Conservation (phyloP, 2,329 filamentous ascomycete genomes). For the Diaporthe sp. region DNA sequence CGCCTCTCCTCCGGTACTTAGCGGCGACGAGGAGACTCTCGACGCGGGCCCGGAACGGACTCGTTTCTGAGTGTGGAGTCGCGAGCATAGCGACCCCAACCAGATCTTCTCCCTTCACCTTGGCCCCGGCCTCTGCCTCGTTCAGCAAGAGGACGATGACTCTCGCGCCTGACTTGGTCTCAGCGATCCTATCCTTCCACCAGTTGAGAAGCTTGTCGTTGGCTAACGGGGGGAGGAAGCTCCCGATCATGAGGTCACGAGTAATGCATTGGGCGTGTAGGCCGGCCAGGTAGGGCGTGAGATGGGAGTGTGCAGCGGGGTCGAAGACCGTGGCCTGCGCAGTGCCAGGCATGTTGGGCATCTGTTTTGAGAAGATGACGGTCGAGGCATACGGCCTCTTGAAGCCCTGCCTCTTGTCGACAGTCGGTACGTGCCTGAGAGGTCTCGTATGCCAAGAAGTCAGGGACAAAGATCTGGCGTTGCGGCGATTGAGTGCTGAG, state of each 20-base stretch:
- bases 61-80: conserved; percentile 68
- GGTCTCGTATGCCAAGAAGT: neutral
- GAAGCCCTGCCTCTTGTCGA: neutral
- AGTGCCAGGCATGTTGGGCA: conserved; percentile 4
- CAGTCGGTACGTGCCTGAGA: neutral
- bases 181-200: conserved; percentile 68
- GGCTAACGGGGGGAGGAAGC: conserved; percentile 71
- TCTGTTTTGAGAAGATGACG: neutral
- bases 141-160: conserved; percentile 68
- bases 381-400: neutral
- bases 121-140: conserved; percentile 50
- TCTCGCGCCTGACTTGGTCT: conserved; percentile 60
- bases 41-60: conserved; percentile 66
- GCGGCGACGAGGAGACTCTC: conserved; percentile 72
- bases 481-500: neutral
- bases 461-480: neutral
- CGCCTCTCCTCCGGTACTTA: conserved; percentile 63
- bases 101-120: conserved; percentile 60
- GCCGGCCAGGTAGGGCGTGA: conserved; percentile 69
- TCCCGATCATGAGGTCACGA: conserved; percentile 68
- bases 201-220: conserved; percentile 68
- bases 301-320: conserved; percentile 60
- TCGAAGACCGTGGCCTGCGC: conserved; percentile 57
- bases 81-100: conserved; percentile 70
- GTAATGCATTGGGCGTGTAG: conserved; percentile 73